Evolutionary conservation across 805 yeast species (phyloP), one percentile per base, ranked within the genome.

Genomic region (Lipomyces spencermartinsiae): DNA sequence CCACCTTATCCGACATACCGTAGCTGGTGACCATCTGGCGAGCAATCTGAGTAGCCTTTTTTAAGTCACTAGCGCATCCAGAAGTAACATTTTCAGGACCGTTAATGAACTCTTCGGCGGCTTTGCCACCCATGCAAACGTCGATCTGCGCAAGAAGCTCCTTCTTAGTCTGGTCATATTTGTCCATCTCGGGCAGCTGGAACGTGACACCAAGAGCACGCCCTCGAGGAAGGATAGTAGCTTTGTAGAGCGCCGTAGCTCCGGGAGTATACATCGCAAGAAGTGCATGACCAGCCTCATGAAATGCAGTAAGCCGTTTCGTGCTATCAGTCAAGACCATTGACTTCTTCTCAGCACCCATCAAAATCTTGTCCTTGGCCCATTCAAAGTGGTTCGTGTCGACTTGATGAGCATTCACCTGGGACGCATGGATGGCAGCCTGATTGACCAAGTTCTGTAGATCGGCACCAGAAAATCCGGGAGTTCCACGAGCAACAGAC

Each of bases 231-330:
- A 95, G 83, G 71, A 95, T 93, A 0, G 99, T 95, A 3, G 98
- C 98, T 80, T 95, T 95, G 82, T 95, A 95, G 72, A 95, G 84
- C 1, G 97, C 93, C 2, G 97, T 93, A 2, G 99, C 98, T 22
- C 97, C 97, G 16, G 89, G 88, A 4, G 97, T 92, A 79, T 85
- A 95, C 87, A 95, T 85, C 10, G 99, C 98, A 91, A 94, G 93
- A 66, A 95, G 92, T 4, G 99, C 99, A 81, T 95, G 99, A 3
- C 99, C 99, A 22, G 99, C 99, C 82, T 95, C 99, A 80, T 95
- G 99, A 79, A 89, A 95, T 1, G 99, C 99, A 19, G 99, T 95
- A 72, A 94, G 93, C 74, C 86, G 87, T 79, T 98, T 87, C 0
- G 97, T 86, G 69, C 94, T 97, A 78, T 95, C 98, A 35, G 99